A percentile compares a stretch with the other conserved stretches of the same genome.
These are phyloP conservation scores for Macadamia integrifolia DNA, from an alignment of 164 flowering plant genomes.

Conservation along the genomic window DNA sequence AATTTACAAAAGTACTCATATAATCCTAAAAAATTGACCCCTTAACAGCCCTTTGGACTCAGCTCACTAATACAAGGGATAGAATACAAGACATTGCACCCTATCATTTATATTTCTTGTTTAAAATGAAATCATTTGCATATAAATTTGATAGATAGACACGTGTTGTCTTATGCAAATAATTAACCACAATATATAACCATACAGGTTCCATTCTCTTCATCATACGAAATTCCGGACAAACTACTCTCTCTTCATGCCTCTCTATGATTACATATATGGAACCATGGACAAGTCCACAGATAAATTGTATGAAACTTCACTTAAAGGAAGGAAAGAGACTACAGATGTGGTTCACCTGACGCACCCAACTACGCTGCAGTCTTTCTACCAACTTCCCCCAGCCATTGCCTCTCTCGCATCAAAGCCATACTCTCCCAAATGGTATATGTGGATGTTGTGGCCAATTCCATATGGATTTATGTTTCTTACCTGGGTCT, in stretches of 20 bases:
- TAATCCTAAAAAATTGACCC: too few species aligned
- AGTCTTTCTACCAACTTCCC: slow-evolving; percentile 48
- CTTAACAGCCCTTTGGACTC: too few species aligned
- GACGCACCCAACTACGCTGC: slow-evolving; percentile 45
- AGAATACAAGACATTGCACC: too few species aligned
- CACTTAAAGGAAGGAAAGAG: slow-evolving; percentile 26
- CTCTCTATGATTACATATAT: slow-evolving; percentile 50
- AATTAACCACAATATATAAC: too few species aligned
- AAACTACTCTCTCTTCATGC: slow-evolving; percentile 52
- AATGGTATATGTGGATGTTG: slow-evolving; percentile 54
- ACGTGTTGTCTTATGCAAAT: too few species aligned
- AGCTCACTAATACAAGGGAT: too few species aligned
- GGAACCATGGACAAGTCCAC: slow-evolving; percentile 45
- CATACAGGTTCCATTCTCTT: slow-evolving; percentile 34
- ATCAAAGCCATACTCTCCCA: slow-evolving; percentile 35
- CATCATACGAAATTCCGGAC: slow-evolving; percentile 54
- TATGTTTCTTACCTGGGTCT: slow-evolving; percentile 37
- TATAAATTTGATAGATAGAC: too few species aligned
- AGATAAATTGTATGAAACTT: slow-evolving; percentile 30
- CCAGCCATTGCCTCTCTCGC: slow-evolving; percentile 41
- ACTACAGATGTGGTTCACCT: slow-evolving; percentile 46
- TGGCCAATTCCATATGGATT: slow-evolving; percentile 49
- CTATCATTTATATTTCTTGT: too few species aligned
- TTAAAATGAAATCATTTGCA: too few species aligned
- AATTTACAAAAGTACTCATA: too few species aligned